A percentile compares a stretch with the other conserved stretches of the same genome.
Evolutionary conservation across 2,329 filamentous ascomycete genomes (phyloP).

Genomic region (Claviceps purpurea): DNA sequence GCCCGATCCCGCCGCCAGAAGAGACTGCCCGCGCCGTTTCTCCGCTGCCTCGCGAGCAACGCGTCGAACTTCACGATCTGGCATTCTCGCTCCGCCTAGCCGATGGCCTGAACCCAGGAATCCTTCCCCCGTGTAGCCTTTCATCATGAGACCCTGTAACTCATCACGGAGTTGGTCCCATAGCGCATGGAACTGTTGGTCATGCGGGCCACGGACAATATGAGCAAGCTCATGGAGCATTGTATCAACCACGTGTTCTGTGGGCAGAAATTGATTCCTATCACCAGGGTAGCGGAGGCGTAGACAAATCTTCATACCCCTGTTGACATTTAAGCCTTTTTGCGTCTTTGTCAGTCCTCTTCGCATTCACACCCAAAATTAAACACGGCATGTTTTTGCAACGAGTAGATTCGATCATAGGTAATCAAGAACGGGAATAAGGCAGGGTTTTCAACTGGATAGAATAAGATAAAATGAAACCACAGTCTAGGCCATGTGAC

Average conservation of each 20-base stretch:
- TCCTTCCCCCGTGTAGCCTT: conserved; percentile 83
- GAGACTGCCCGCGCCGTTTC: conserved; percentile 43
- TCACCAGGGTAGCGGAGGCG: conserved; percentile 68
- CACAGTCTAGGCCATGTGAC: neutral
- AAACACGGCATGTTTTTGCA: neutral
- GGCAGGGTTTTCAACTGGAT: neutral
- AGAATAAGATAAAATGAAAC: neutral
- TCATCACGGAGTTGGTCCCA: conserved; percentile 88
- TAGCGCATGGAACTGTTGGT: conserved; percentile 67
- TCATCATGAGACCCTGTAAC: conserved; percentile 58
- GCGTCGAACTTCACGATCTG: conserved; percentile 59
- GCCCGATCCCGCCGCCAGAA: conserved; percentile 51
- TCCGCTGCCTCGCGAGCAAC: conserved; percentile 64
- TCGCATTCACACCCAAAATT: neutral
- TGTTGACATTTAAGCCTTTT: conserved; percentile 61
- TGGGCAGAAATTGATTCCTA: conserved; percentile 60
- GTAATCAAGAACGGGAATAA: too few species aligned
- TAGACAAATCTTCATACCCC: conserved; percentile 66
- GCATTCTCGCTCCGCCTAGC: conserved; percentile 55
- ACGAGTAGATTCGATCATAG: too few species aligned
- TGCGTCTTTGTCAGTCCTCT: neutral
- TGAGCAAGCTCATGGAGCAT: conserved; percentile 93
- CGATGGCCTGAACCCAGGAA: conserved; percentile 66
- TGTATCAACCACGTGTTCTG: conserved; percentile 75
- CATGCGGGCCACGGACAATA: conserved; percentile 71